phyloP scores from a whole-genome alignment of 441 rosid genomes.

The Euphorbia corollata region DNA sequence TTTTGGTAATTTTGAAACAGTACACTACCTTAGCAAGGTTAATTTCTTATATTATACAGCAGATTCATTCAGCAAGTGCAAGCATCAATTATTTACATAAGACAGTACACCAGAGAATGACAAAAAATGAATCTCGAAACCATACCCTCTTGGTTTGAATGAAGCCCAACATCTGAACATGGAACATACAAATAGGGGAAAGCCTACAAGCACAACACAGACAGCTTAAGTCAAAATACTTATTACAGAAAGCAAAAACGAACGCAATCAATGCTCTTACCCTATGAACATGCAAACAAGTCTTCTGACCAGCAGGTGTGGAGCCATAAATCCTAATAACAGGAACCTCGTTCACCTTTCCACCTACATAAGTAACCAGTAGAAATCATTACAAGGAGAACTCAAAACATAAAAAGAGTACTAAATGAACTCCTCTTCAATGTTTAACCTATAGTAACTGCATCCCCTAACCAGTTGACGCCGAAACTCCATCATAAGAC shows the following conservation, averaged over 20 bases:
- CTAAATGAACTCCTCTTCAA: background rate
- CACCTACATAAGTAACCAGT: conserved; percentile 39
- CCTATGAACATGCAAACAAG: conserved; percentile 83
- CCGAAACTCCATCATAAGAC: background rate
- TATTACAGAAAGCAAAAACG: background rate
- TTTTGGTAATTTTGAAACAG: too few relatives aligned
- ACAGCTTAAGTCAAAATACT: conserved; percentile 14
- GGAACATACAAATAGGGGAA: conserved; percentile 88
- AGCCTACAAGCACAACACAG: conserved; percentile 44
- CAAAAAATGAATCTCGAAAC: conserved; percentile 6
- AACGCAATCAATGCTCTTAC: conserved; percentile 24
- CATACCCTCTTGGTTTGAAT: conserved; percentile 45
- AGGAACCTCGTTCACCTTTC: conserved; percentile 75
- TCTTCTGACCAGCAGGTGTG: conserved; percentile 85
- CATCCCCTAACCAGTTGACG: background rate
- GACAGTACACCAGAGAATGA: background rate
- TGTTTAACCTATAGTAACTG: background rate
- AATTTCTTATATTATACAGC: background rate
- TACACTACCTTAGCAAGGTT: too few relatives aligned
- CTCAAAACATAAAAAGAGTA: background rate
- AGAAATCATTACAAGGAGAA: background rate
- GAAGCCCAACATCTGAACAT: conserved; percentile 49
- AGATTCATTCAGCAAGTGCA: too few relatives aligned
- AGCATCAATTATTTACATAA: background rate
- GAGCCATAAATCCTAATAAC: conserved; percentile 84